A percentile compares a stretch with the other conserved stretches of the same genome.
These are phyloP conservation scores for Moesziomyces antarcticus DNA, from an alignment of 1,284 basidiomycete species.

Conservation along the genomic window DNA sequence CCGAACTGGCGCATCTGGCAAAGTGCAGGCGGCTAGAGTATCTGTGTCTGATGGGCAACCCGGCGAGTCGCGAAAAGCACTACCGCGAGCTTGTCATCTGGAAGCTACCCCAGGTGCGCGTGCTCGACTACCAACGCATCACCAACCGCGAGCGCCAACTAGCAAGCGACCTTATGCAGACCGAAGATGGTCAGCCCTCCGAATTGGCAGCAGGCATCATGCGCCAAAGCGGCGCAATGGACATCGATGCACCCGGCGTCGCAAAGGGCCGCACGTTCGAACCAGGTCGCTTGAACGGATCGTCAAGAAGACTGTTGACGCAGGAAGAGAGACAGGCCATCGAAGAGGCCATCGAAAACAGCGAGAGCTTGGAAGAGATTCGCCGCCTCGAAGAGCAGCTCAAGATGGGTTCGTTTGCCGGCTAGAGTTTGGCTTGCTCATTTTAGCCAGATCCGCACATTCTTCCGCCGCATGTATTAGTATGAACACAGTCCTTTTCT, in stretches of 20 bases:
- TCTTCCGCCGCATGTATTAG: too few species aligned
- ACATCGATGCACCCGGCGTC: slow-evolving; percentile 68
- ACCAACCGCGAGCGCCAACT: slow-evolving; percentile 76
- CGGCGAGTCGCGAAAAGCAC: slow-evolving; percentile 90
- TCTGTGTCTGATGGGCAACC: slow-evolving; percentile 87
- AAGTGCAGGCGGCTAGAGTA: slow-evolving; percentile 82
- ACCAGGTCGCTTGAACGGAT: slow-evolving; percentile 59
- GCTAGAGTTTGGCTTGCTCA: background rate
- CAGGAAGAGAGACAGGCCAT: slow-evolving; percentile 91
- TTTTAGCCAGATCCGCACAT: too few species aligned
- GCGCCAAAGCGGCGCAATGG: slow-evolving; percentile 76
- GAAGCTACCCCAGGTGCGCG: slow-evolving; percentile 76
- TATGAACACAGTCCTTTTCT: too few species aligned
- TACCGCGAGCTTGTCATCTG: slow-evolving; percentile 86
- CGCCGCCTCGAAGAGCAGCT: slow-evolving; percentile 62
- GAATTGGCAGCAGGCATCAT: slow-evolving; percentile 70
- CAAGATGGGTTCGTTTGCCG: slow-evolving; percentile 50
- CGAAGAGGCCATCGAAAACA: slow-evolving; percentile 87
- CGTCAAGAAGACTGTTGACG: slow-evolving; percentile 81
- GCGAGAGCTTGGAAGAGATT: slow-evolving; percentile 80
- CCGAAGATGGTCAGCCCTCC: slow-evolving; percentile 50
- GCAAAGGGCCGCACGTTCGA: slow-evolving; percentile 72
- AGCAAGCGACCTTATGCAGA: slow-evolving; percentile 58
- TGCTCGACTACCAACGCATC: slow-evolving; percentile 95
- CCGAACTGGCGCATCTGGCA: slow-evolving; percentile 85